Evolutionary conservation across 108 stramenopile genomes (phyloP), one percentile per base, ranked within the genome.

Genomic region (Cafeteria roenbergensis): DNA sequence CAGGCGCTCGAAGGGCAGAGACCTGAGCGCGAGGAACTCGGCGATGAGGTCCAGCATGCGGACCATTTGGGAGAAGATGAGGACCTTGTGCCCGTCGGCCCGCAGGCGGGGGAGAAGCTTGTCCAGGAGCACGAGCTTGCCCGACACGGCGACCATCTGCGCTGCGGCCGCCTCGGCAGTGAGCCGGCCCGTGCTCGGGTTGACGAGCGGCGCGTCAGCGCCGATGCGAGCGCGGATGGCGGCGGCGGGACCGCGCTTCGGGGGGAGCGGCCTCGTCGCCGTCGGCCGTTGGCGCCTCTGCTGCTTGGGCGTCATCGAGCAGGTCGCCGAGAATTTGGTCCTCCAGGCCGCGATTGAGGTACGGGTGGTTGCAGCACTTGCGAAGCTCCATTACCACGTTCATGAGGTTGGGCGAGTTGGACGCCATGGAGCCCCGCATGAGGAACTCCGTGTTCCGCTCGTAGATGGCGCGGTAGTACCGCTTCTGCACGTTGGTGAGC

Each of bases 41-140:
- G 93, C 94, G 27, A 99, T 74, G 34, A 99, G 85, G 71, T 96
- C 92, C 67, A 99, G 83, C 88, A 99, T 92, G 24, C 93, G 87
- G 57, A 90, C 91, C 82, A 97, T 95, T 70, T 99, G 97, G 29
- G 81, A 63, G 75, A 99, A 99, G 24, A 99, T 77, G 37, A 99
- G 75, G 9, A 95, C 78, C 22, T 92, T 84, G 69, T 95, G 95
- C 0, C 93, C 91, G 59, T 89, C 89, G 26, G 77, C 81, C 57
- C 85, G 80, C 34, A 99, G 80, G 31, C 86, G 83, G 1, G 94
- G 94, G 22, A 99, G 78, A 30, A 99, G 85, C 67, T 95, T 95
- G 73, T 95, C 97, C 34, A 99, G 83, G 22, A 99, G 76, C 52
- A 90, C 86, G 21, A 99, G 75, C 71, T 99, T 99, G 8, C 95